These are phyloP conservation scores for Nannochloris sp. DNA, from an alignment of 139 green algal genomes.

Conservation along the genomic window DNA sequence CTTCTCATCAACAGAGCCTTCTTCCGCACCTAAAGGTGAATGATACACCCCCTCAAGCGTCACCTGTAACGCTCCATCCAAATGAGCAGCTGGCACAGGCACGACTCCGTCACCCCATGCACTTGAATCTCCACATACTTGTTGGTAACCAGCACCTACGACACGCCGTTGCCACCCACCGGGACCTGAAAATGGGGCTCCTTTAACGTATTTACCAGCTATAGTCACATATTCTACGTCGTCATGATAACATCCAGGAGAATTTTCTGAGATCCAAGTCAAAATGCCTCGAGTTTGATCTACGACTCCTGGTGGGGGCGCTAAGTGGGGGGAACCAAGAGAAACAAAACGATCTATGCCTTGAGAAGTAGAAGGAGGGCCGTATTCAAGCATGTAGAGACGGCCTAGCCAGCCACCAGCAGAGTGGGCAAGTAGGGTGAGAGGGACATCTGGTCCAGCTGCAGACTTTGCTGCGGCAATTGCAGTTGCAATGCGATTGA, in stretches of 20 bases:
- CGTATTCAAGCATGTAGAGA: constrained; percentile 67
- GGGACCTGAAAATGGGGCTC: constrained; percentile 30
- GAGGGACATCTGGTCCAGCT: constrained; percentile 35
- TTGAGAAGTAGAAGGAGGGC: constrained; percentile 15
- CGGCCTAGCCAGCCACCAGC: constrained; percentile 79
- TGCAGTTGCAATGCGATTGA: constrained; percentile 52
- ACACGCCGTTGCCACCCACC: constrained; percentile 34
- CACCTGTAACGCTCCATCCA: constrained; percentile 27
- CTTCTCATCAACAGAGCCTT: neutral
- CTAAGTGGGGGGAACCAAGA: constrained; percentile 65
- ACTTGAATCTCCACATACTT: constrained; percentile 67
- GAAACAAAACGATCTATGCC: constrained; percentile 65
- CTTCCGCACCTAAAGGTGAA: constrained; percentile 3
- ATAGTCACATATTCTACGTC: constrained; percentile 66
- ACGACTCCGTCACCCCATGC: constrained; percentile 80
- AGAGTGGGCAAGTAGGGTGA: constrained; percentile 82
- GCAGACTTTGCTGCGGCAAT: constrained; percentile 47
- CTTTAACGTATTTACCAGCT: constrained; percentile 66
- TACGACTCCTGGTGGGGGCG: constrained; percentile 52
- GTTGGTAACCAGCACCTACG: constrained; percentile 72
- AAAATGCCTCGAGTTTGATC: constrained; percentile 70
- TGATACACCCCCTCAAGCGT: constrained; percentile 32
- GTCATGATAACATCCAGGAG: constrained; percentile 7
- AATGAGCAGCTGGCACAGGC: constrained; percentile 35
- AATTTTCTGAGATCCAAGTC: neutral